phyloP scores from a whole-genome alignment of 208 protist species.

The Trypanosoma rangeli region DNA sequence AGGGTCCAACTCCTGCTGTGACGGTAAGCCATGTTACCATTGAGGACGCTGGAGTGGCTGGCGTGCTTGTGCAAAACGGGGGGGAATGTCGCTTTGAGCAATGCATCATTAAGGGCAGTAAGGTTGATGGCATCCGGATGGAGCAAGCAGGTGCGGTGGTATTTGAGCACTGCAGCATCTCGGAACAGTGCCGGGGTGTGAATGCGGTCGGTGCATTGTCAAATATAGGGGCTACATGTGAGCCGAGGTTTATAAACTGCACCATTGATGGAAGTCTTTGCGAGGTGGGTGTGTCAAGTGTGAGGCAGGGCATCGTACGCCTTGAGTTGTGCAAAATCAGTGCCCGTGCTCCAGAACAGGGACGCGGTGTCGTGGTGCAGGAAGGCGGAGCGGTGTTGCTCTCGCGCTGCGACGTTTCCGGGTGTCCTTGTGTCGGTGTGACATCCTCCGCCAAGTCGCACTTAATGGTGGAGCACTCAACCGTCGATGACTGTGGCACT shows the following conservation, averaged over 20 bases:
- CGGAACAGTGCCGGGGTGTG: conserved; percentile 15
- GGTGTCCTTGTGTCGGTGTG: conserved; percentile 27
- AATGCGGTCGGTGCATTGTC: not conserved
- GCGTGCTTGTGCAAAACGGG: conserved; percentile 24
- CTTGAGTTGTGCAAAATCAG: conserved; percentile 21
- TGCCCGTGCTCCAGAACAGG: conserved; percentile 9
- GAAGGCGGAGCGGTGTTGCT: conserved; percentile 9
- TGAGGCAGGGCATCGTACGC: not conserved
- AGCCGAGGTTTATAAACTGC: conserved; percentile 20
- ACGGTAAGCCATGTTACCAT: conserved; percentile 19
- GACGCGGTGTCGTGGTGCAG: conserved; percentile 24
- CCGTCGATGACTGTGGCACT: conserved; percentile 25
- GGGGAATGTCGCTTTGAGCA: conserved; percentile 25
- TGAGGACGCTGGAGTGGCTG: conserved; percentile 21
- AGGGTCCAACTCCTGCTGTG: conserved; percentile 18
- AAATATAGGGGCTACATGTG: not conserved
- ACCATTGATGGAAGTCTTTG: conserved; percentile 22
- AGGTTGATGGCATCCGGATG: conserved; percentile 16
- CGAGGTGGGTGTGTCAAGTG: conserved; percentile 14
- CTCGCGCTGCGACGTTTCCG: conserved; percentile 16
- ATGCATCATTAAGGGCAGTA: conserved; percentile 17
- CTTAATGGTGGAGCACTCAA: conserved; percentile 23
- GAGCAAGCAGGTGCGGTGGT: conserved; percentile 11
- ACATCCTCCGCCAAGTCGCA: conserved; percentile 1
- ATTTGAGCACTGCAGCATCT: conserved; percentile 26